These are phyloP conservation scores for Schizothecium vesticola DNA, from an alignment of 495 filamentous ascomycete genomes.

Conservation along the genomic window DNA sequence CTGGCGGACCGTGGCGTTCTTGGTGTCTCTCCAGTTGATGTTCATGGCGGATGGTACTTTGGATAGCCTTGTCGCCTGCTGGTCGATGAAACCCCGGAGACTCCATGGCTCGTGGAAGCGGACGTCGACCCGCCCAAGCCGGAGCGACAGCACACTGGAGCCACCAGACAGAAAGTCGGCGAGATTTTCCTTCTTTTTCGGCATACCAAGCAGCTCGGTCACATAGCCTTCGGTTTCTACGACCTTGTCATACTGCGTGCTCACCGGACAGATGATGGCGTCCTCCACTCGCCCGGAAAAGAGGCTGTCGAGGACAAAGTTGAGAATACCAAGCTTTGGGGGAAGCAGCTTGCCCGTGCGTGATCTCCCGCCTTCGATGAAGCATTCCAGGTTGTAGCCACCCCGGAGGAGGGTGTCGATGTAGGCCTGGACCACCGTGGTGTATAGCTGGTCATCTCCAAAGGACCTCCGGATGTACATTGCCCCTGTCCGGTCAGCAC, in stretches of 20 bases:
- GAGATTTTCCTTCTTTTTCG: constrained; percentile 91
- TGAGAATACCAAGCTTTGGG: constrained; percentile 94
- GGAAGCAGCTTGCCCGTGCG: constrained; percentile 88
- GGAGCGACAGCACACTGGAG: constrained; percentile 81
- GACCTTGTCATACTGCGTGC: constrained; percentile 97
- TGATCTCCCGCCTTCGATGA: constrained; percentile 90
- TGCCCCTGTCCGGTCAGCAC: constrained; percentile 50
- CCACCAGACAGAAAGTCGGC: constrained; percentile 75
- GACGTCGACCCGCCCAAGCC: constrained; percentile 87
- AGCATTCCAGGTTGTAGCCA: constrained; percentile 93
- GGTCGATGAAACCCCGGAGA: constrained; percentile 67
- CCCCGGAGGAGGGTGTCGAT: constrained; percentile 87
- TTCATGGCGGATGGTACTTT: constrained; percentile 34
- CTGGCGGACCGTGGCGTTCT: constrained; percentile 44
- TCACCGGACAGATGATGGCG: constrained; percentile 88
- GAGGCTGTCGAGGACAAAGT: constrained; percentile 84
- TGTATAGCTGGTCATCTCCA: constrained; percentile 84
- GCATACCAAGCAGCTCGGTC: constrained; percentile 84
- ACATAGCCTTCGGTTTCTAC: constrained; percentile 97
- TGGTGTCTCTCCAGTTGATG: constrained; percentile 38
- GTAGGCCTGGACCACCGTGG: constrained; percentile 87
- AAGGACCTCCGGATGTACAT: constrained; percentile 96
- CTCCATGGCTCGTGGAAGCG: constrained; percentile 96
- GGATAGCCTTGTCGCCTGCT: constrained; percentile 56
- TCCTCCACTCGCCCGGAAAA: constrained; percentile 85